Conservation (phyloP, 2,329 filamentous ascomycete genomes). For the Microdochium paspali region DNA sequence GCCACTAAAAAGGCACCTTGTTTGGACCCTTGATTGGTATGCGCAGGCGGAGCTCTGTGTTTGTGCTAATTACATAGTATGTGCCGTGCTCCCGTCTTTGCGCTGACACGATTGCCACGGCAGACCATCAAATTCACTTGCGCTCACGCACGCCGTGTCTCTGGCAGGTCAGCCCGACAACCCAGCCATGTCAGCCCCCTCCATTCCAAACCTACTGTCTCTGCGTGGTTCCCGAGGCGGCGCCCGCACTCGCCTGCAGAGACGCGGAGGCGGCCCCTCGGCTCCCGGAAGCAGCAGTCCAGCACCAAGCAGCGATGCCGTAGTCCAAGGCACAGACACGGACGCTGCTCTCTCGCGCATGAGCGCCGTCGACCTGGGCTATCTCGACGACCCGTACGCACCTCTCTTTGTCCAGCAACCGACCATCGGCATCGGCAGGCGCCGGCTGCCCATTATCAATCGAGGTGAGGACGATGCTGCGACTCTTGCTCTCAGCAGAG, state of each 20-base stretch:
- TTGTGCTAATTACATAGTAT: constrained; percentile 1
- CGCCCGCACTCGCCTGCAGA: constrained; percentile 23
- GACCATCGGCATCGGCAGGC: constrained; percentile 34
- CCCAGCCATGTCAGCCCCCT: constrained; percentile 59
- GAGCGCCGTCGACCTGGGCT: constrained; percentile 80
- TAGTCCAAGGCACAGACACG: constrained; percentile 81
- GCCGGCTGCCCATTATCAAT: constrained; percentile 86
- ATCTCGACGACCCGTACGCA: constrained; percentile 76
- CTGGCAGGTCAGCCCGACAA: too few species aligned
- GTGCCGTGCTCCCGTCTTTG: constrained; percentile 6
- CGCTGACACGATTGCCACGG: constrained; percentile 37
- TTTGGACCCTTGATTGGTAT: too few species aligned
- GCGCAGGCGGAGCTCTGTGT: too few species aligned
- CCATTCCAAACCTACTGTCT: constrained; percentile 71
- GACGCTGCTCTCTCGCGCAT: constrained; percentile 84
- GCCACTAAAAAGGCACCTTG: too few species aligned
- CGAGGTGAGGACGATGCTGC: constrained; percentile 55
- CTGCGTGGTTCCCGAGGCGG: constrained; percentile 39
- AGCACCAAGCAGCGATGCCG: constrained; percentile 49
- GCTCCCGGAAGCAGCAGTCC: constrained; percentile 11
- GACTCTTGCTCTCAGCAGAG: background rate
- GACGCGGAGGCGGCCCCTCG: constrained; percentile 10
- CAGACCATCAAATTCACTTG: too few species aligned
- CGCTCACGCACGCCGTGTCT: too few species aligned
- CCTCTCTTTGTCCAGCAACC: constrained; percentile 50